These are phyloP conservation scores for Verticillium alfalfae DNA, from an alignment of 2,329 filamentous ascomycete genomes.

Conservation along the genomic window DNA sequence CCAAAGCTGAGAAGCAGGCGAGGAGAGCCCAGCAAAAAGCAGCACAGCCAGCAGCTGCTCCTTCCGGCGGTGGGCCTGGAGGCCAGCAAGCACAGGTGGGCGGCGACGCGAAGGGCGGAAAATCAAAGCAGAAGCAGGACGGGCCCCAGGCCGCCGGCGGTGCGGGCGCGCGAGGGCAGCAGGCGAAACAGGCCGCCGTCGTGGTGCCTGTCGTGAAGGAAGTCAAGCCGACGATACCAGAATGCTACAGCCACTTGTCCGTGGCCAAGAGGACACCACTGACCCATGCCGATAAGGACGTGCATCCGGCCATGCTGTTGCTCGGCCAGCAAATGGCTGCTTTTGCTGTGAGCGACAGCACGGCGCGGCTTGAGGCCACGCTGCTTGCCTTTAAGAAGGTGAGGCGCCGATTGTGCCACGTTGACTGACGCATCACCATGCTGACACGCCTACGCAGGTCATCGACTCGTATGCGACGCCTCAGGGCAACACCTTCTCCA, in stretches of 20 bases:
- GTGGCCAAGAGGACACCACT: constrained; percentile 54
- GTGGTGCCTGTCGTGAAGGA: constrained; percentile 33
- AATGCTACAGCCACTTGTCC: constrained; percentile 77
- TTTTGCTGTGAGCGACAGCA: constrained; percentile 86
- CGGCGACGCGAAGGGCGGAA: constrained; percentile 40
- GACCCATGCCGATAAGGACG: constrained; percentile 62
- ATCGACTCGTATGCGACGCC: constrained; percentile 92
- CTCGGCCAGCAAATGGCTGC: constrained; percentile 86
- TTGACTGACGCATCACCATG: neutral
- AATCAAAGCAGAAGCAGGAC: constrained; percentile 42
- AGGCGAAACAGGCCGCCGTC: constrained; percentile 26
- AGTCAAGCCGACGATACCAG: constrained; percentile 57
- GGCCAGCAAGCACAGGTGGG: constrained; percentile 22
- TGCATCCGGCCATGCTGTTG: constrained; percentile 80
- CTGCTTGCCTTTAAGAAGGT: constrained; percentile 86
- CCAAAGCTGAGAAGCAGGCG: constrained; percentile 88
- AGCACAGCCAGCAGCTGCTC: constrained; percentile 38
- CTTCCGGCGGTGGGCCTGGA: constrained; percentile 27
- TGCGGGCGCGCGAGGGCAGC: constrained; percentile 22
- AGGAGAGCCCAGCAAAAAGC: constrained; percentile 68
- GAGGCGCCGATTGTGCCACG: constrained; percentile 4
- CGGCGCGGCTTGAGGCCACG: constrained; percentile 80
- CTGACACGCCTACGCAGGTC: constrained; percentile 47
- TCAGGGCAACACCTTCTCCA: constrained; percentile 73
- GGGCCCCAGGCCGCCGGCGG: constrained; percentile 22